phyloP scores from a whole-genome alignment of 176 grass and related monocot genomes.

The Oryza glumipatula region DNA sequence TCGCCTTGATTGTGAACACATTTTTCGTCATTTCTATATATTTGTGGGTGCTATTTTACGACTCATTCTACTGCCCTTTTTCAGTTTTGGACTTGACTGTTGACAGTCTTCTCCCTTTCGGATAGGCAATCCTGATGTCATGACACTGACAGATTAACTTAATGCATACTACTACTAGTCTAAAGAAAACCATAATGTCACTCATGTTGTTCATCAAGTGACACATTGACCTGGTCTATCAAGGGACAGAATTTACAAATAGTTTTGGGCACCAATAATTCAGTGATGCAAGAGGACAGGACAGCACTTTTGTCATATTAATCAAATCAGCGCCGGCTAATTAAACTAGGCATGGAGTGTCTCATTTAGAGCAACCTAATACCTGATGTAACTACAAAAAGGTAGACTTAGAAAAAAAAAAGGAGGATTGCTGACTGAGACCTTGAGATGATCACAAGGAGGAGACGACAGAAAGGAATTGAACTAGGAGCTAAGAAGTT shows the following conservation, averaged over 20 bases:
- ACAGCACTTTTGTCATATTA: constrained; percentile 29
- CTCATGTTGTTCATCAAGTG: constrained; percentile 3
- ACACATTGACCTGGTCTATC: constrained; percentile 11
- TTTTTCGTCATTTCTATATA: not conserved
- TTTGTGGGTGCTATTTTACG: not conserved
- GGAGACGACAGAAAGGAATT: constrained; percentile 39
- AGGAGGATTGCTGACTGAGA: not conserved
- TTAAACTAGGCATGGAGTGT: constrained; percentile 28
- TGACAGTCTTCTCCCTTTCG: not conserved
- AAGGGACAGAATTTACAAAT: not conserved
- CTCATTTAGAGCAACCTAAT: constrained; percentile 33
- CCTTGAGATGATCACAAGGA: constrained; percentile 27
- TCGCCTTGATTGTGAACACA: not conserved
- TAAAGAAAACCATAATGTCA: not conserved
- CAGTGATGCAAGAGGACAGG: constrained; percentile 37
- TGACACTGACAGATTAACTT: not conserved
- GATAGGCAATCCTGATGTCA: not conserved
- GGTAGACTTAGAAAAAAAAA: constrained; percentile 30
- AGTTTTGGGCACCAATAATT: constrained; percentile 27
- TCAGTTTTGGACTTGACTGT: not conserved
- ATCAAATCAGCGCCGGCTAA: constrained; percentile 20
- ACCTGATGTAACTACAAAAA: constrained; percentile 50
- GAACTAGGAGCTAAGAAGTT: constrained; percentile 22
- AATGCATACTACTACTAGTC: not conserved
- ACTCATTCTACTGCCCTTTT: not conserved